A percentile compares a stretch with the other conserved stretches of the same genome.
Evolutionary conservation across 2,329 filamentous ascomycete species (phyloP).

Genomic region (Bipolaris bicolor): DNA sequence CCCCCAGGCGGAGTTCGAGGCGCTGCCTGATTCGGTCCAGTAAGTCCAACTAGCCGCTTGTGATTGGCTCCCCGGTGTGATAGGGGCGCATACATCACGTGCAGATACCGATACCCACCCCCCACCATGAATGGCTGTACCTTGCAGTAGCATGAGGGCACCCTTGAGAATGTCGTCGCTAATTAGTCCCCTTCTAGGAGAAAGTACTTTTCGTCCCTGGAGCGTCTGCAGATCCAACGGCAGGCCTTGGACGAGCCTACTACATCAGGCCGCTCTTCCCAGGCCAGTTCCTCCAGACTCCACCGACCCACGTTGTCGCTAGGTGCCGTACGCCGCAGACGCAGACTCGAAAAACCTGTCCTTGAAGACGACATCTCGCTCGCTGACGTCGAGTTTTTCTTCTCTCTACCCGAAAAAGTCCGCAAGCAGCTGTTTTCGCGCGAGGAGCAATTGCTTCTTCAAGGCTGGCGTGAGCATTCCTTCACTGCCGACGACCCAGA

Average conservation of each 20-base stretch:
- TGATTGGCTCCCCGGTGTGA: constrained; percentile 29
- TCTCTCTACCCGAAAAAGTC: constrained; percentile 74
- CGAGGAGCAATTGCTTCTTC: constrained; percentile 71
- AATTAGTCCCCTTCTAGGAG: constrained; percentile 46
- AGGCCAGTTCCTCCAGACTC: constrained; percentile 25
- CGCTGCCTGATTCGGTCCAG: constrained; percentile 53
- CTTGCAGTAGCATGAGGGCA: constrained; percentile 31
- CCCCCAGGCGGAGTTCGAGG: constrained; percentile 50
- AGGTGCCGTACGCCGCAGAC: constrained; percentile 35
- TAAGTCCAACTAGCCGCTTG: constrained; percentile 36
- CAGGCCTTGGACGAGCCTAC: constrained; percentile 40
- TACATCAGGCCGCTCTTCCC: constrained; percentile 34
- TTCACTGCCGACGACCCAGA: constrained; percentile 18
- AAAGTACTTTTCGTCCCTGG: constrained; percentile 76
- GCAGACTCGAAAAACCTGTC: constrained; percentile 42
- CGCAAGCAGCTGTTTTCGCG: constrained; percentile 71
- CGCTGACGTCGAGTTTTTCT: constrained; percentile 70
- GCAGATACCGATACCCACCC: constrained; percentile 35
- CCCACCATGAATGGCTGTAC: constrained; percentile 27
- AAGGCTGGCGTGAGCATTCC: constrained; percentile 38
- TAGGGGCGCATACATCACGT: constrained; percentile 29
- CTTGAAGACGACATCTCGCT: constrained; percentile 51
- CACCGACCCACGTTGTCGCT: constrained; percentile 29
- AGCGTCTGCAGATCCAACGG: constrained; percentile 71
- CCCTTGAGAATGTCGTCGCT: constrained; percentile 23